Evolutionary conservation across 2,329 filamentous ascomycete species (phyloP).

Genomic region (Colletotrichum incanum): DNA sequence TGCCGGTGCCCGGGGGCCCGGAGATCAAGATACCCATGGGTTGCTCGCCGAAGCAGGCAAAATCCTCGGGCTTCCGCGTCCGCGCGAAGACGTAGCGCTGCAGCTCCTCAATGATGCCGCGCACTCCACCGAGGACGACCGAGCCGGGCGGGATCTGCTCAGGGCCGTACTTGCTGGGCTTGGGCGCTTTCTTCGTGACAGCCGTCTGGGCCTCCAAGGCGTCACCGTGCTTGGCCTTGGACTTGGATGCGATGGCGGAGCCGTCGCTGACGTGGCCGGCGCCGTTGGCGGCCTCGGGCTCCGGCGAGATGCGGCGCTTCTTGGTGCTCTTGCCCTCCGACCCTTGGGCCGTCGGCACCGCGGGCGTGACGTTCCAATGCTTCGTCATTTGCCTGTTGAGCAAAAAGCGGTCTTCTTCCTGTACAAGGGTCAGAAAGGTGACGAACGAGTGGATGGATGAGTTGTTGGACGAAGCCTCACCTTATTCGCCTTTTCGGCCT

Average conservation of each 20-base stretch:
- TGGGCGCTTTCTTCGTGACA: constrained; percentile 30
- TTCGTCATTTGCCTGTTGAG: constrained; percentile 61
- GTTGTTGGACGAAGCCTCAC: constrained; percentile 12
- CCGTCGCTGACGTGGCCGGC: constrained; percentile 35
- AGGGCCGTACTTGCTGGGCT: constrained; percentile 40
- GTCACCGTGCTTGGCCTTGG: constrained; percentile 24
- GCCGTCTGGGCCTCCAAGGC: constrained; percentile 10
- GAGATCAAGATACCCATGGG: constrained; percentile 82
- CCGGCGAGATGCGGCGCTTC: constrained; percentile 44
- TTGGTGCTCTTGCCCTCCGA: constrained; percentile 46
- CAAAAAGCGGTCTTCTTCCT: constrained; percentile 56
- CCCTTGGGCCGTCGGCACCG: constrained; percentile 35
- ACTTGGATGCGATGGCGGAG: constrained; percentile 24
- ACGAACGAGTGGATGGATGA: constrained; percentile 41
- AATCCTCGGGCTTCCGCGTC: constrained; percentile 25
- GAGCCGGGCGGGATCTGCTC: constrained; percentile 40
- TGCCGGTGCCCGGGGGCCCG: constrained; percentile 86
- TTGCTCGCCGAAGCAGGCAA: constrained; percentile 29
- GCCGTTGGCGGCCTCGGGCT: constrained; percentile 38
- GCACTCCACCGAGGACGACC: constrained; percentile 38
- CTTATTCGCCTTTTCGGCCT: constrained; percentile 45
- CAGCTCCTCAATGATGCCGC: constrained; percentile 24
- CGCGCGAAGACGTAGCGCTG: constrained; percentile 33
- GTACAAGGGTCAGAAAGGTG: neutral
- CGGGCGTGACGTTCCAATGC: constrained; percentile 53